These are phyloP conservation scores for Sugiyamaella japonica DNA, from an alignment of 1,139 yeast species.

Conservation along the genomic window DNA sequence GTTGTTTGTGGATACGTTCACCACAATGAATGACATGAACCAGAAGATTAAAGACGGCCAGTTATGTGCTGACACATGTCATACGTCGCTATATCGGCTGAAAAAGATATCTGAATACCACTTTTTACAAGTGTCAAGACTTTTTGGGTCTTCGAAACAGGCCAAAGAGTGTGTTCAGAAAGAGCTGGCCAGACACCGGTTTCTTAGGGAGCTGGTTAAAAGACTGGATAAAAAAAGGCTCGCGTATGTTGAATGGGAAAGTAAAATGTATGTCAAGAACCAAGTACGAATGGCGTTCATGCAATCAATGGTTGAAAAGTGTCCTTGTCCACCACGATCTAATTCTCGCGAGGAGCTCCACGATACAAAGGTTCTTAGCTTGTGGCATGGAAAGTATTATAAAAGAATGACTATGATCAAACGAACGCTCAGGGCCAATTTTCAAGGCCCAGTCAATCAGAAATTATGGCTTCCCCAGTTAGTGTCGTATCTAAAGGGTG, in stretches of 20 bases:
- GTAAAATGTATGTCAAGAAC: conserved; percentile 10
- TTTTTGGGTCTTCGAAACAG: conserved; percentile 24
- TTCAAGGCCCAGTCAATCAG: conserved; percentile 21
- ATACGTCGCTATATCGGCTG: conserved; percentile 10
- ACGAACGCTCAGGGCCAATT: conserved; percentile 2
- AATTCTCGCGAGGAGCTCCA: conserved; percentile 25
- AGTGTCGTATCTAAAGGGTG: conserved; percentile 22
- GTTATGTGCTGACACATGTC: conserved; percentile 15
- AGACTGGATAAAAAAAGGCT: conserved; percentile 15
- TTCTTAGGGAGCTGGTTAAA: conserved; percentile 20
- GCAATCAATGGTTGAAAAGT: conserved; percentile 17
- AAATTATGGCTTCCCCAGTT: conserved; percentile 31
- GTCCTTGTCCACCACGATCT: conserved; percentile 20
- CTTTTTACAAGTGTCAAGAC: conserved; percentile 17
- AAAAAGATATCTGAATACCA: conserved; percentile 15
- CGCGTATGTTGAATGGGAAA: conserved; percentile 18
- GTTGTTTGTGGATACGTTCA: conserved; percentile 16
- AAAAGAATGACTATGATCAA: conserved; percentile 10
- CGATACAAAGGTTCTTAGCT: conserved; percentile 13
- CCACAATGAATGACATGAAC: conserved; percentile 17
- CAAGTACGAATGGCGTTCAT: conserved; percentile 20
- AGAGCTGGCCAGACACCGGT: conserved; percentile 22
- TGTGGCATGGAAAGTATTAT: conserved; percentile 23
- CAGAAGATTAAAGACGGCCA: conserved; percentile 15
- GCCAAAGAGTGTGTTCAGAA: conserved; percentile 25